These are phyloP conservation scores for Novymonas esmeraldas DNA, from an alignment of 208 protist species.

Conservation along the genomic window DNA sequence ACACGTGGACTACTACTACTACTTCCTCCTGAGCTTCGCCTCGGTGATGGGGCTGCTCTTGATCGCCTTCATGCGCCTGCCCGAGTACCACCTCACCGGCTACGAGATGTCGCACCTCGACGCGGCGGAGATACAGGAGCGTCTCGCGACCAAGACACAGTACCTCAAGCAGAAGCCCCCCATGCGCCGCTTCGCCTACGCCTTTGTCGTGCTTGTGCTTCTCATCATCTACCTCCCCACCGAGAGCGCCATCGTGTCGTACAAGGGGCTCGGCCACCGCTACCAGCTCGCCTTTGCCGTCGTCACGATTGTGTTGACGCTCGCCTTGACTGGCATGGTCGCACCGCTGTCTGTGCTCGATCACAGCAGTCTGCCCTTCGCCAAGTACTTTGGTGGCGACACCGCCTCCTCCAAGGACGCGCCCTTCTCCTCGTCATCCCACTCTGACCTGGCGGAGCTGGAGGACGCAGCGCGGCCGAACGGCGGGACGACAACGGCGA, in stretches of 20 bases:
- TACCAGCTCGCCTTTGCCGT: constrained; percentile 44
- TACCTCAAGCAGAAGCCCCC: constrained; percentile 57
- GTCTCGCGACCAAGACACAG: constrained; percentile 26
- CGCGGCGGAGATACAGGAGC: constrained; percentile 31
- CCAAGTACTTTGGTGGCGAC: no score
- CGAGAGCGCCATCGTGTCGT: constrained; percentile 32
- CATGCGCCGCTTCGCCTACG: constrained; percentile 47
- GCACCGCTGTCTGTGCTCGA: constrained; percentile 32
- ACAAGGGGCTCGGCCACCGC: constrained; percentile 19
- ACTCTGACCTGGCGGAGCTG: no score
- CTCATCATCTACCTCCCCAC: constrained; percentile 60
- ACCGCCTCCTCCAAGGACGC: no score
- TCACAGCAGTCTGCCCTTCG: not conserved
- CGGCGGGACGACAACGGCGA: no score
- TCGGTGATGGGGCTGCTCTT: constrained; percentile 30
- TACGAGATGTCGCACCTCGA: constrained; percentile 38
- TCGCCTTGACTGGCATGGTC: constrained; percentile 35
- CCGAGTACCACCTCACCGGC: constrained; percentile 56
- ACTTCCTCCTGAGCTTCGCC: constrained; percentile 46
- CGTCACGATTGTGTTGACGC: constrained; percentile 35
- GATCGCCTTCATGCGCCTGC: constrained; percentile 46
- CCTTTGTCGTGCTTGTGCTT: constrained; percentile 41
- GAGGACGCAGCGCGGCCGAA: no score
- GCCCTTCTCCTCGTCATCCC: no score
- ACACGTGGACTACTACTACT: constrained; percentile 37